Conservation (phyloP, 1,139 yeast genomes). For the Kazachstania sp. region DNA sequence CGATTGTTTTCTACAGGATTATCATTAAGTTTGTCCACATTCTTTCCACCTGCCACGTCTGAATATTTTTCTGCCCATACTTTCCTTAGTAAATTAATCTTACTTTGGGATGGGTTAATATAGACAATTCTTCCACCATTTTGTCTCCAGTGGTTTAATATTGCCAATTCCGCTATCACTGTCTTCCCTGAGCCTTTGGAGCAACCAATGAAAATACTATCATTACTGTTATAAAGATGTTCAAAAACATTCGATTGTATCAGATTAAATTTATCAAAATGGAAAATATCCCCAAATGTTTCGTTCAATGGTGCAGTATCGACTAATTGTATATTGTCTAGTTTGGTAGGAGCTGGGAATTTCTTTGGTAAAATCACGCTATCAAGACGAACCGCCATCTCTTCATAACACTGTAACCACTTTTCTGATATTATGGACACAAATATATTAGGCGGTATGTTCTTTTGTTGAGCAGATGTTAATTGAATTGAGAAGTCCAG, state of each 20-base stretch:
- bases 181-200: slow-evolving; percentile 76
- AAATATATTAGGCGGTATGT: slow-evolving; percentile 69
- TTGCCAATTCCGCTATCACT: slow-evolving; percentile 60
- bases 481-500: slow-evolving; percentile 58
- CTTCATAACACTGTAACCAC: slow-evolving; percentile 74
- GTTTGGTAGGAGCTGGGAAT: slow-evolving; percentile 54
- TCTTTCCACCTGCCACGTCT: slow-evolving; percentile 40
- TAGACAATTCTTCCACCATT: slow-evolving; percentile 60
- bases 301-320: slow-evolving; percentile 41
- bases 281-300: slow-evolving; percentile 40
- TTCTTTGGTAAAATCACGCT: slow-evolving; percentile 56
- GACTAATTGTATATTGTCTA: slow-evolving; percentile 42
- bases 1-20: slow-evolving; percentile 50
- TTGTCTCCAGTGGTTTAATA: slow-evolving; percentile 61
- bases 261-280: slow-evolving; percentile 49
- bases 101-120: slow-evolving; percentile 51
- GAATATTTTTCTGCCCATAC: slow-evolving; percentile 48
- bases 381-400: slow-evolving; percentile 52
- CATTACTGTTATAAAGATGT: slow-evolving; percentile 49
- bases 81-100: slow-evolving; percentile 39
- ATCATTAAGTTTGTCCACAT: slow-evolving; percentile 52
- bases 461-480: slow-evolving; percentile 33
- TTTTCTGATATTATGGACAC: slow-evolving; percentile 65
- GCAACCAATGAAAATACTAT: slow-evolving; percentile 57
- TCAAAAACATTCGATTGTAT: slow-evolving; percentile 67